Base-by-base conservation (phyloP, 2,329 filamentous ascomycete genomes). In the Penicillium sp. region DNA sequence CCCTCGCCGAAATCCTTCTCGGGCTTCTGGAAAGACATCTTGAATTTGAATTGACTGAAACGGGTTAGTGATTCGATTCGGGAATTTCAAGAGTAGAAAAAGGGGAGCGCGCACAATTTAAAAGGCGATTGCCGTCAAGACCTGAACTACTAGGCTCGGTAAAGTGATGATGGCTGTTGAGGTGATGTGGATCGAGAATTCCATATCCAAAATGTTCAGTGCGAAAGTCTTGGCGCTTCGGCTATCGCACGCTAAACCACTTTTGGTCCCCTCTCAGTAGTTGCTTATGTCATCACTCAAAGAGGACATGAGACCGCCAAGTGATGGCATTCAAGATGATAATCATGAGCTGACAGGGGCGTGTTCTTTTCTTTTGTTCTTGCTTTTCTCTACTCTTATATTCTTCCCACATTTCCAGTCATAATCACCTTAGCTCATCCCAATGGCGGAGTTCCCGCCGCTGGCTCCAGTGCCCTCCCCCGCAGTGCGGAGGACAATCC, bases 1-100 rank as follows among this genome's bases (percentile, higher is more conserved):
- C 87, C 88, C 78, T 96, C 92, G 82, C 85, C 89, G 80, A 90
- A 89, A 74, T 92, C 88, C 87, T 97, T 96, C 80, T 96, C 92
- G 76, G 84, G 82, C 87, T 97, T 96, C 81, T 96, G 85, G 88
- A 89, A 94, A 81, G 91, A 94, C 90, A 95, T 95, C 67, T 81
- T 89, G 80, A 74, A 71, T 72, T 71, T 58, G 61, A 61, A 60
- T 66, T 59, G 69, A 60, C 59, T 61, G 63, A 57, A 49, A 48
- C 51, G 57, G 48, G 47, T 61, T 59, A 66, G 62, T 62, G 59
- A 58, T 58, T 58, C 49, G 59, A 63, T 35, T 34, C 61, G 59
- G 53, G 54, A 56, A 48, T 52, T 56, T 50, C 29, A 44, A 52
- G 29, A 44, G 39, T 9, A 35, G 29, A 4, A 50, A 54, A 48